Conservation (phyloP, 106 monocot genomes). For the Phalaenopsis aphrodite region DNA sequence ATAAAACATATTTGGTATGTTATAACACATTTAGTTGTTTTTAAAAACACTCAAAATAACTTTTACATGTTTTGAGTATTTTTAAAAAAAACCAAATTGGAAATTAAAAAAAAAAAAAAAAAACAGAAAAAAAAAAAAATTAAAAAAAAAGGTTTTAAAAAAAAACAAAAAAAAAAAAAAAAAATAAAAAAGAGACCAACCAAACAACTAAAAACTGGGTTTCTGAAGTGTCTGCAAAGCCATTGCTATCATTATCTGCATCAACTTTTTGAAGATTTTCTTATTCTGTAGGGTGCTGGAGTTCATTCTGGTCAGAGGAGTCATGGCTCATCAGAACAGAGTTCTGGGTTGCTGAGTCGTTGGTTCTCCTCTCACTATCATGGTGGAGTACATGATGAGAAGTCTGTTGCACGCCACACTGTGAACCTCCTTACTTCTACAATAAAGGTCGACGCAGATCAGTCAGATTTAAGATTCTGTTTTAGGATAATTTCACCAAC, state of each 20-base stretch:
- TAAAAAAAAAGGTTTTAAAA: too few species aligned
- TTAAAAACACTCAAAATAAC: too few species aligned
- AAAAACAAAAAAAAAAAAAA: too few species aligned
- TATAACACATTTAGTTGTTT: too few species aligned
- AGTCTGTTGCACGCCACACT: slow-evolving; percentile 92
- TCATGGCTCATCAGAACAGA: slow-evolving; percentile 72
- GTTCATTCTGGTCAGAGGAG: slow-evolving; percentile 54
- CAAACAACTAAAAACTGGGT: background rate
- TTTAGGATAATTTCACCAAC: slow-evolving; percentile 98
- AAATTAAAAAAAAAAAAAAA: too few species aligned
- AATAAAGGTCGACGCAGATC: slow-evolving; percentile 99
- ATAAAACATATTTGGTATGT: too few species aligned
- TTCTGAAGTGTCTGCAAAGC: background rate
- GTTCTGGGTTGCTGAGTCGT: slow-evolving; percentile 80
- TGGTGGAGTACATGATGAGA: slow-evolving; percentile 95
- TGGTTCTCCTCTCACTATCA: slow-evolving; percentile 98
- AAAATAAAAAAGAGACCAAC: too few species aligned
- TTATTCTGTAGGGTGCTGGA: slow-evolving; percentile 41
- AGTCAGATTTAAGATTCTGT: slow-evolving; percentile 96
- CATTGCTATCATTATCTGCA: background rate
- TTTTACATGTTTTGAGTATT: too few species aligned
- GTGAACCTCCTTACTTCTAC: slow-evolving; percentile 95
- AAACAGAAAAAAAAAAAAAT: too few species aligned
- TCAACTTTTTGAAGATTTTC: slow-evolving; percentile 2
- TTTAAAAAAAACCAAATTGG: too few species aligned